Evolutionary conservation across 768 basidiomycete genomes (phyloP), one percentile per base, ranked within the genome.

Genomic region (Lentinula edodes): DNA sequence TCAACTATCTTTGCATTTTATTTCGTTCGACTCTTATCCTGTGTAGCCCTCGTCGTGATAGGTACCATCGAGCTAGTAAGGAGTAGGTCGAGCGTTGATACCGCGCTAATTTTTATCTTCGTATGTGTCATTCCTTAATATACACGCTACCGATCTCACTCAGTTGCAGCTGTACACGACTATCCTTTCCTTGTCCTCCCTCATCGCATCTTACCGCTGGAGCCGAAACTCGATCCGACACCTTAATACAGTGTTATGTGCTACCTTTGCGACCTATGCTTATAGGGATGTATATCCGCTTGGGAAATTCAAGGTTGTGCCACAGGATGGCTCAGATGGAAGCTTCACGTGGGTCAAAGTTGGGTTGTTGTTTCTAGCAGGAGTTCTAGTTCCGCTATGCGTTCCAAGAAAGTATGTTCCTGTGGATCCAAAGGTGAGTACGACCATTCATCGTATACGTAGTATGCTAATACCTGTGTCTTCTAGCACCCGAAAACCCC

Each of bases 221-320:
- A 75, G 76, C 35, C 64, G 66, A 38, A 67, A 77, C 16, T 69
- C 73, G 8, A 76, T 75, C 23, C 71, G 70, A 13, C 87, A 88
- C 66, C 69, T 84, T 63, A 78, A 77, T 61, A 66, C 72, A n/a
- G 66, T 88, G 0, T 70, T 87, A 6, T 64, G 84, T 16, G 70
- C 73, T 28, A 74, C 74, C 3, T 83, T 83, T 66, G 64, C 64
- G 5, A 74, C 85, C 4, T 88, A 79, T 65, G 72, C 72, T 35
- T 86, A 85, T 66, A 79, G 87, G n/a, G 81, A 84, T 66, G 52
- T 89, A 6, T 86, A 77, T 69, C 88, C 88, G 9, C 67, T 88
- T 6, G 72, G 77, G 15, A 88, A 85, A 0, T 87, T 76, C 69
- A 76, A 74, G n/a, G 70, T 77, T 16, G 34, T 58, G 15, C 84